These are phyloP conservation scores for Microascus cirrosus DNA, from an alignment of 2,329 filamentous ascomycete species.

Conservation along the genomic window DNA sequence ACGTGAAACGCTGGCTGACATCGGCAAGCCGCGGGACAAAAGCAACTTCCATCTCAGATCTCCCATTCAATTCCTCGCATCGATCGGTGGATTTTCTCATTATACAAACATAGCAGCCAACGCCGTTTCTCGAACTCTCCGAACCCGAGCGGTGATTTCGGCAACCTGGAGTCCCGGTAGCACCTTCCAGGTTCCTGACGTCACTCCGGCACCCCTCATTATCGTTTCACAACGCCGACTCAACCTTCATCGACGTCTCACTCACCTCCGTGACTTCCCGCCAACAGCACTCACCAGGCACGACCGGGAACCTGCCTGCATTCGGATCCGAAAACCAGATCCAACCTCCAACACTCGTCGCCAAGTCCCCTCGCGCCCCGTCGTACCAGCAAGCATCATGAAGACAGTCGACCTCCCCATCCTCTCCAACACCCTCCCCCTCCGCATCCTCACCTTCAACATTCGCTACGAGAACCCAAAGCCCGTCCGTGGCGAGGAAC, in stretches of 20 bases:
- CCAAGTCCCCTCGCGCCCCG: background rate
- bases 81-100: background rate
- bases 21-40: background rate
- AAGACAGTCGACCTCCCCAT: constrained; percentile 4
- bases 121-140: too few relatives aligned
- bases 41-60: background rate
- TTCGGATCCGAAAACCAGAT: background rate
- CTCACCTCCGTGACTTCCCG: background rate
- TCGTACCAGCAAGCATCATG: background rate
- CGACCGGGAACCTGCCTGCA: background rate
- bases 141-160: background rate
- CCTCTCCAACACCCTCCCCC: constrained; percentile 4
- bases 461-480: constrained; percentile 50
- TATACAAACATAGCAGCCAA: background rate
- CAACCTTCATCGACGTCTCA: background rate
- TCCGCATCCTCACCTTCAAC: constrained; percentile 54
- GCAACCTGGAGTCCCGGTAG: background rate
- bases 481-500: constrained; percentile 43
- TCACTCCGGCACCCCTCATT: background rate
- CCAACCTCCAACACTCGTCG: background rate
- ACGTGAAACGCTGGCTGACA: background rate
- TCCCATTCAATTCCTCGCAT: background rate
- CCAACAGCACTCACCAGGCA: background rate
- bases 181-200: background rate
- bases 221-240: background rate